Percentiles rank a stretch among this genome's conserved stretches.
phyloP scores from a whole-genome alignment of 2,329 filamentous ascomycete genomes.

The Emydomyces testavorans region DNA sequence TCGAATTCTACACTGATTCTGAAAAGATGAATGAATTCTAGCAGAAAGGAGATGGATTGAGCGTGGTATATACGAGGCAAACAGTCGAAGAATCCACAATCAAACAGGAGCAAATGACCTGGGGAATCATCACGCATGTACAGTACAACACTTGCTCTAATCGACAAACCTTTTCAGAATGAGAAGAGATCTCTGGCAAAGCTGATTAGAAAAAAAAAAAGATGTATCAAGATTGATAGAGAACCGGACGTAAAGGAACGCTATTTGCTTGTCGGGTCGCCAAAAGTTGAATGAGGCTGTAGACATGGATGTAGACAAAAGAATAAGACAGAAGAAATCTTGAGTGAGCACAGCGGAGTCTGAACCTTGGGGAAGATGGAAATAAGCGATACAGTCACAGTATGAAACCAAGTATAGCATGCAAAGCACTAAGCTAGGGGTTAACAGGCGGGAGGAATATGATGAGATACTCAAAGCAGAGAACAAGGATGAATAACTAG shows the following conservation, averaged over 20 bases:
- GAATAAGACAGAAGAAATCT: conserved; percentile 17
- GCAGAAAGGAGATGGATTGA: too few species aligned
- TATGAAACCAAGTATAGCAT: too few species aligned
- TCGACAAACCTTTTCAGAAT: neutral
- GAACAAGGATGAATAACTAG: neutral
- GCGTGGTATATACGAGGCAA: too few species aligned
- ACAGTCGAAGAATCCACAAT: neutral
- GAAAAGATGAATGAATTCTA: too few species aligned
- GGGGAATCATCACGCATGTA: conserved; percentile 3
- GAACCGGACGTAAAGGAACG: neutral
- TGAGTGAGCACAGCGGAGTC: too few species aligned
- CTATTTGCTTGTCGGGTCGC: conserved; percentile 5
- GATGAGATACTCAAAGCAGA: neutral
- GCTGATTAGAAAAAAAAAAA: neutral
- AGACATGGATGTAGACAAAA: conserved; percentile 14
- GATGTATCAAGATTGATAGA: neutral
- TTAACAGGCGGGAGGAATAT: neutral
- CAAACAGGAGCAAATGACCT: neutral
- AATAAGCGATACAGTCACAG: too few species aligned
- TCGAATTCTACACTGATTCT: too few species aligned
- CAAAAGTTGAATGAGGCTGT: neutral
- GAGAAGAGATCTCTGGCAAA: neutral
- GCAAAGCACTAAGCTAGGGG: too few species aligned
- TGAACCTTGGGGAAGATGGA: too few species aligned
- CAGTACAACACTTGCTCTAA: conserved; percentile 2